These are phyloP conservation scores for Tylopilus sp. DNA, from an alignment of 1,284 basidiomycete species.

Conservation along the genomic window DNA sequence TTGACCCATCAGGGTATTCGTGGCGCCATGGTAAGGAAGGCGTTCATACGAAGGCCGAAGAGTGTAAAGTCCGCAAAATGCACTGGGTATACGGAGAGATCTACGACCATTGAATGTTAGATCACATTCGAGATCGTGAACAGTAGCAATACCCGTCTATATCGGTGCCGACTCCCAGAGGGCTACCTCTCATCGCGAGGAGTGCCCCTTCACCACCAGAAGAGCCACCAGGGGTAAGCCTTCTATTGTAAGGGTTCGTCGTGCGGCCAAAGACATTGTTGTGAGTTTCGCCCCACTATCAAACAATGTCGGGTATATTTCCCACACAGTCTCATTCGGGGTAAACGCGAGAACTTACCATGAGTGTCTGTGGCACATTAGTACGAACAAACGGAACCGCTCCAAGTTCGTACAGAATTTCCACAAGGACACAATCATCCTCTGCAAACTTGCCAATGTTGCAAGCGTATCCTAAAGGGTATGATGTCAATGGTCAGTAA, in stretches of 20 bases:
- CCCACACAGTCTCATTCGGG: not conserved
- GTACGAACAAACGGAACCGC: slow-evolving; percentile 73
- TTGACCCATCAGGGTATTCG: slow-evolving; percentile 68
- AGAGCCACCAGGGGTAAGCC: slow-evolving; percentile 57
- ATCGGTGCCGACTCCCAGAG: slow-evolving; percentile 69
- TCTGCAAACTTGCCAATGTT: slow-evolving; percentile 59
- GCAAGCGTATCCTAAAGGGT: slow-evolving; percentile 50
- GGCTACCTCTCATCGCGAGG: slow-evolving; percentile 56
- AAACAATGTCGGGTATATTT: not conserved
- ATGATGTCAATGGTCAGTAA: not conserved
- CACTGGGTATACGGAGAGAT: slow-evolving; percentile 70
- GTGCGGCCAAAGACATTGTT: slow-evolving; percentile 73
- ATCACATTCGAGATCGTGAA: not conserved
- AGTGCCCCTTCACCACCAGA: slow-evolving; percentile 70
- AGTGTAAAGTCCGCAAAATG: slow-evolving; percentile 67
- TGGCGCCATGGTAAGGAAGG: slow-evolving; percentile 66
- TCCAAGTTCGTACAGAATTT: slow-evolving; percentile 59
- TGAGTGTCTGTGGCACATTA: slow-evolving; percentile 70
- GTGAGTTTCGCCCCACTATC: slow-evolving; percentile 61
- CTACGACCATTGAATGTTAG: slow-evolving; percentile 31
- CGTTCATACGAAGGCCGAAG: slow-evolving; percentile 73
- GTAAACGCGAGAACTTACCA: slow-evolving; percentile 39
- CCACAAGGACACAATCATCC: slow-evolving; percentile 56
- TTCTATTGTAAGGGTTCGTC: slow-evolving; percentile 59
- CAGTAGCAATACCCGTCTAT: slow-evolving; percentile 53